Percentiles rank a stretch among this genome's conserved stretches.
phyloP scores from a whole-genome alignment of 176 grass and related monocot genomes.

The Secale cereale region DNA sequence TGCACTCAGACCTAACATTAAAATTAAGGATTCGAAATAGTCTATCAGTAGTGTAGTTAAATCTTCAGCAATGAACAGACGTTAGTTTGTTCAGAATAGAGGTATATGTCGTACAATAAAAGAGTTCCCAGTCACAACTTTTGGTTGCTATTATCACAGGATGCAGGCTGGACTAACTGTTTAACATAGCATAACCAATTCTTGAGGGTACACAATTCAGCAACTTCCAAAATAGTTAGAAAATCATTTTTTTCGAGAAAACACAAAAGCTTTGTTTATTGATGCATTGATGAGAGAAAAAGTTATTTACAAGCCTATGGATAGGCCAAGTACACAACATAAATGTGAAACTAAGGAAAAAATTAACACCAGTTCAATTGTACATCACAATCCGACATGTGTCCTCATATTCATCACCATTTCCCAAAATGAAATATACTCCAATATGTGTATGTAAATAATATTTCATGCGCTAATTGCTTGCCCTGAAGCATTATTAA shows the following conservation, averaged over 20 bases:
- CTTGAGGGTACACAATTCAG: not conserved
- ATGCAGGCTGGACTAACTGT: not conserved
- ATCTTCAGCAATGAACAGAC: not conserved
- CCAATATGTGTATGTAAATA: not conserved
- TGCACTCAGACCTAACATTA: constrained; percentile 65
- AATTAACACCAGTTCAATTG: not conserved
- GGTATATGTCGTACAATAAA: not conserved
- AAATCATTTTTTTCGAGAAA: not conserved
- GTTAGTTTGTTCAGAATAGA: not conserved
- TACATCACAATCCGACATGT: not conserved
- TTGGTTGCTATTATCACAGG: constrained; percentile 6
- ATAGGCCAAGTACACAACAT: not conserved
- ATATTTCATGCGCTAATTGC: not conserved
- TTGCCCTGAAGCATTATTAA: not conserved
- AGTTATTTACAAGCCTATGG: not conserved
- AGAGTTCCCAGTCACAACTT: not conserved
- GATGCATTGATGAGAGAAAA: not conserved
- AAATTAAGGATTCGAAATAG: constrained; percentile 8
- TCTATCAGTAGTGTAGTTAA: constrained; percentile 2
- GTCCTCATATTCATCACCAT: not conserved
- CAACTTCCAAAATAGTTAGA: not conserved
- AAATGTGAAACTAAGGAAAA: not conserved
- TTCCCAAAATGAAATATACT: not conserved
- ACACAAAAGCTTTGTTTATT: not conserved
- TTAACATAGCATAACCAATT: not conserved